Conservation (phyloP, 345 rosid species). For the Sisymbrium irio region DNA sequence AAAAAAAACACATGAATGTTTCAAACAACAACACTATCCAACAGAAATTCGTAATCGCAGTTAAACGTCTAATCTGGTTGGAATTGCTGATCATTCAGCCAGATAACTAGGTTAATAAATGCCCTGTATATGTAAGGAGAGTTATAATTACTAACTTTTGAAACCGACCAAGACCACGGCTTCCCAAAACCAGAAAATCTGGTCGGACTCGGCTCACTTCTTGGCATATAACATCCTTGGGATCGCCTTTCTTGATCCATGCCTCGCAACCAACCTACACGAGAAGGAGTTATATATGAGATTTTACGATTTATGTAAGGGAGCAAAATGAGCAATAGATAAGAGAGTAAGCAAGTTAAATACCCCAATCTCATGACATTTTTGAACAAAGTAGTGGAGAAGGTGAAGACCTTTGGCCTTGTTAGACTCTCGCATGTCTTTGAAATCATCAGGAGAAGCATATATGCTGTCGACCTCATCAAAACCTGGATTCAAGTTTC, state of each 20-base stretch:
- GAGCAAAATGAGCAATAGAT: not conserved
- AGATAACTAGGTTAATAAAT: not conserved
- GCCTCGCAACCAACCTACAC: conserved; percentile 77
- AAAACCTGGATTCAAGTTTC: conserved; percentile 44
- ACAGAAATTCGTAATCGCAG: not conserved
- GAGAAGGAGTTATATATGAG: not conserved
- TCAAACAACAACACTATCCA: not conserved
- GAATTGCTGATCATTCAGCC: not conserved
- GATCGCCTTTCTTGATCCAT: conserved; percentile 87
- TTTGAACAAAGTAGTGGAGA: conserved; percentile 71
- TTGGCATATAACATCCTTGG: conserved; percentile 81
- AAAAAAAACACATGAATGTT: conserved; percentile 6
- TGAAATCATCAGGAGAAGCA: conserved; percentile 86
- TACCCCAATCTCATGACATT: conserved; percentile 85
- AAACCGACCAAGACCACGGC: conserved; percentile 90
- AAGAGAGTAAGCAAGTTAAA: not conserved
- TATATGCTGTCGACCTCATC: conserved; percentile 74
- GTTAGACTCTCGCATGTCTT: conserved; percentile 45
- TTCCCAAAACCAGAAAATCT: conserved; percentile 85
- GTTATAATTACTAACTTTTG: conserved; percentile 53
- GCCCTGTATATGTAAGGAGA: not conserved
- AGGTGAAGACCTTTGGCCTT: conserved; percentile 68
- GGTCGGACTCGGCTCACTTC: conserved; percentile 82
- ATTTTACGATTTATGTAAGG: not conserved
- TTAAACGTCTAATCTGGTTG: not conserved